Percentiles rank a stretch among this genome's conserved stretches.
These are phyloP conservation scores for Athelia psychrophila DNA, from an alignment of 1,284 basidiomycete genomes.

Conservation along the genomic window DNA sequence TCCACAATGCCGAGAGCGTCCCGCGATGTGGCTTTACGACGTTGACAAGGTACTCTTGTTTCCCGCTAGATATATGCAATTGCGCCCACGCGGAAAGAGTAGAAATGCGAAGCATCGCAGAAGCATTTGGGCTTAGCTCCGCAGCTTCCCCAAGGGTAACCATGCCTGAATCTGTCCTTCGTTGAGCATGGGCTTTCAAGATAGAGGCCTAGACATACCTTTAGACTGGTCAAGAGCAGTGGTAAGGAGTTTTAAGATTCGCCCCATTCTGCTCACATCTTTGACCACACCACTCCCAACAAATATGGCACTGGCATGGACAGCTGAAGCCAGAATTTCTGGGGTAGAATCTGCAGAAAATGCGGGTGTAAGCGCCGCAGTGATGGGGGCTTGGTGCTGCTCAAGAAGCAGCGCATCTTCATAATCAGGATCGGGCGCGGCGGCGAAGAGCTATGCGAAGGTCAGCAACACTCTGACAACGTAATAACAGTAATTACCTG, in stretches of 20 bases:
- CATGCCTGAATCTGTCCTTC: slow-evolving; percentile 70
- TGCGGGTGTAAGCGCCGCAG: slow-evolving; percentile 96
- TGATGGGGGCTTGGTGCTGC: slow-evolving; percentile 98
- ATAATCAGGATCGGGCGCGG: slow-evolving; percentile 90
- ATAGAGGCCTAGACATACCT: slow-evolving; percentile 39
- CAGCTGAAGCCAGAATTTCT: slow-evolving; percentile 90
- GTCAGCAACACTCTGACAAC: slow-evolving; percentile 3
- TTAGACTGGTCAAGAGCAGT: slow-evolving; percentile 89
- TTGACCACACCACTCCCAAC: slow-evolving; percentile 96
- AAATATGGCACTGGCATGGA: slow-evolving; percentile 94
- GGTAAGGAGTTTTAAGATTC: slow-evolving; percentile 89
- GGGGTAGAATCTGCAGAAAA: slow-evolving; percentile 95
- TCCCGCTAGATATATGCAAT: slow-evolving; percentile 76
- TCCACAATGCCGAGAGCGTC: slow-evolving; percentile 83
- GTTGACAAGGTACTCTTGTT: slow-evolving; percentile 76
- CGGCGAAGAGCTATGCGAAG: slow-evolving; percentile 71
- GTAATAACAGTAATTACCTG: slow-evolving; percentile 47
- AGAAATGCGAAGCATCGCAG: slow-evolving; percentile 93
- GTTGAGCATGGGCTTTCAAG: slow-evolving; percentile 6
- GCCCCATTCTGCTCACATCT: slow-evolving; percentile 88
- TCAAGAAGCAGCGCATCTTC: slow-evolving; percentile 90
- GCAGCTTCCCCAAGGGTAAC: slow-evolving; percentile 85
- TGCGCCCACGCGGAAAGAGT: slow-evolving; percentile 96
- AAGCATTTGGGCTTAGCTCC: slow-evolving; percentile 90
- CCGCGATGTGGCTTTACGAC: slow-evolving; percentile 84